These are phyloP conservation scores for Leishmania aethiopica DNA, from an alignment of 208 protist species.

Conservation along the genomic window DNA sequence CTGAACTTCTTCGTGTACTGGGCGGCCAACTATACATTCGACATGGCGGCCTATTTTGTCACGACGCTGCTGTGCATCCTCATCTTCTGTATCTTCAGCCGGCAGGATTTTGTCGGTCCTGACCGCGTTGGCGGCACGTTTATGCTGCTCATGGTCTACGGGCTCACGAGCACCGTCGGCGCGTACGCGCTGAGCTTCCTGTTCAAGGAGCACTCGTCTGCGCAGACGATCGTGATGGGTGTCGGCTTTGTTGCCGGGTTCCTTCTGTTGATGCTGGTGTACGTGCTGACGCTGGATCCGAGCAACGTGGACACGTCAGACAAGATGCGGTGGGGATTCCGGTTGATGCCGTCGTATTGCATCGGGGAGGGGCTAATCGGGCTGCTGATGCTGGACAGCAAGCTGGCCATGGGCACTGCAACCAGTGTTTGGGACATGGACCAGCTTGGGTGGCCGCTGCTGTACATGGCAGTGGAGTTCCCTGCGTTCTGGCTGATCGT, in stretches of 20 bases:
- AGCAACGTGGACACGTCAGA: conserved; percentile 17
- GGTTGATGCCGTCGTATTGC: conserved; percentile 52
- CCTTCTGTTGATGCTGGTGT: conserved; percentile 39
- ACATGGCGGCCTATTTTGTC: conserved; percentile 37
- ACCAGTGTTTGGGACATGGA: conserved; percentile 26
- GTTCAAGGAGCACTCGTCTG: conserved; percentile 52
- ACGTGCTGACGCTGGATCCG: conserved; percentile 29
- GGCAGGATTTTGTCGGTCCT: conserved; percentile 39
- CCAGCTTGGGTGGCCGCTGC: conserved; percentile 24
- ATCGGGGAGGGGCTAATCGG: conserved; percentile 60
- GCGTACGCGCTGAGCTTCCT: conserved; percentile 54
- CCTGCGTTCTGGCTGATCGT: conserved; percentile 31
- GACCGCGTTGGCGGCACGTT: conserved; percentile 26
- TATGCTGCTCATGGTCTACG: conserved; percentile 40
- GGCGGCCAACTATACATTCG: conserved; percentile 52
- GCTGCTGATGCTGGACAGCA: conserved; percentile 26
- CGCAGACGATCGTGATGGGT: conserved; percentile 44
- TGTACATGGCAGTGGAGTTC: conserved; percentile 50
- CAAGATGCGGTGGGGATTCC: conserved; percentile 36
- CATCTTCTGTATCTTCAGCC: conserved; percentile 43
- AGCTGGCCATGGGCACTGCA: conserved; percentile 14
- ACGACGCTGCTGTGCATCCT: conserved; percentile 32
- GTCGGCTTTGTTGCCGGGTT: conserved; percentile 51
- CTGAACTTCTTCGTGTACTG: conserved; percentile 64
- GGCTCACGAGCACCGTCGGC: conserved; percentile 23